Evolutionary conservation across 306 rosid species (phyloP).

Genomic region (Quercus robur): DNA sequence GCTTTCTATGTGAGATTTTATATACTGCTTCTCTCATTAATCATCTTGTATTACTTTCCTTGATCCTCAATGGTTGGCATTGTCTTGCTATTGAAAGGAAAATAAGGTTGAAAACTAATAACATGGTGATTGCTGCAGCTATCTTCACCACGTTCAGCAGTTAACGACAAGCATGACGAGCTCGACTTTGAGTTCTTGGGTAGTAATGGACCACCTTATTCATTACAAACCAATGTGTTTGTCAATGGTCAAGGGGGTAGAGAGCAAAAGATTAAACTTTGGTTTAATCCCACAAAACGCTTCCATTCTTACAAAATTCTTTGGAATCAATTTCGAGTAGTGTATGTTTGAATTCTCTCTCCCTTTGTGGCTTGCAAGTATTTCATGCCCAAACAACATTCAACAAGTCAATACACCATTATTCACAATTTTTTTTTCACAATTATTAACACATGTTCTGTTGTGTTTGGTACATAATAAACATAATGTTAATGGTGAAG

Average conservation of each 20-base stretch:
- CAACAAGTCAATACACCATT: too few relatives aligned
- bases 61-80: too few relatives aligned
- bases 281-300: conserved; percentile 24
- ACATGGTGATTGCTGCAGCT: neutral
- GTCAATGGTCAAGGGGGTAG: conserved; percentile 14
- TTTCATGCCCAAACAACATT: too few relatives aligned
- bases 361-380: neutral
- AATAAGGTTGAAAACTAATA: neutral
- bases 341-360: neutral
- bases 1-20: conserved; percentile 33
- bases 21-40: neutral
- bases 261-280: conserved; percentile 18
- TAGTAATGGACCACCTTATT: neutral
- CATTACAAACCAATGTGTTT: conserved; percentile 17
- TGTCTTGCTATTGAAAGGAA: neutral
- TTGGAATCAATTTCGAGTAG: conserved; percentile 27
- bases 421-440: too few relatives aligned
- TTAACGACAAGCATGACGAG: conserved; percentile 5
- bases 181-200: conserved; percentile 27
- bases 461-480: too few relatives aligned
- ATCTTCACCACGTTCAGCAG: neutral
- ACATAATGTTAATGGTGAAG: too few relatives aligned
- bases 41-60: too few relatives aligned
- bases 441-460: too few relatives aligned
- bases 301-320: conserved; percentile 26